Evolutionary conservation across 139 green algal species (phyloP).

Genomic region (Chlorella sp.): DNA sequence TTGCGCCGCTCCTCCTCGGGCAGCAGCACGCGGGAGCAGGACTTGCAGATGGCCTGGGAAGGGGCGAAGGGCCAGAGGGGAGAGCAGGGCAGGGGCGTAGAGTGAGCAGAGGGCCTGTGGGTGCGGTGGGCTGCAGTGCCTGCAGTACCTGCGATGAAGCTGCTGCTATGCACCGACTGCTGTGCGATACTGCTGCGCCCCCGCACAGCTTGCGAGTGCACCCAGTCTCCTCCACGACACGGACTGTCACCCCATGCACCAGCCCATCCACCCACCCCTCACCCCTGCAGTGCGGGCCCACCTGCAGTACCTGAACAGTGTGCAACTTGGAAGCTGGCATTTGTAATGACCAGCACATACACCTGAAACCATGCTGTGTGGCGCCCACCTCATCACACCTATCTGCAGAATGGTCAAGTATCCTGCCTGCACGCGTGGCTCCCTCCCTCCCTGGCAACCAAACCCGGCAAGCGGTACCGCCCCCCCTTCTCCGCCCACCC

Average conservation of each 20-base stretch:
- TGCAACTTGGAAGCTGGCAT: neutral
- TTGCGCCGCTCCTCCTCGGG: slow-evolving; percentile 71
- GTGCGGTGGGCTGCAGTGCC: neutral
- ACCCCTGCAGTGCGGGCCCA: too few relatives aligned
- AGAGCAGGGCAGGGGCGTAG: neutral
- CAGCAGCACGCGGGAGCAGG: slow-evolving; percentile 92
- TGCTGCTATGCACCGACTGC: too few relatives aligned
- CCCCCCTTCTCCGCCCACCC: neutral
- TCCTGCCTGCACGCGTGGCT: too few relatives aligned
- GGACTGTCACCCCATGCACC: neutral
- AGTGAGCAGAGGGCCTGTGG: neutral
- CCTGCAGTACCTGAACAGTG: neutral
- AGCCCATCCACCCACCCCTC: neutral
- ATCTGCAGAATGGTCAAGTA: too few relatives aligned
- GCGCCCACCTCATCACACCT: too few relatives aligned
- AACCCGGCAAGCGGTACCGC: too few relatives aligned
- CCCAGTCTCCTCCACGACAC: neutral
- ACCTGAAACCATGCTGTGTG: too few relatives aligned
- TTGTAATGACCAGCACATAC: too few relatives aligned
- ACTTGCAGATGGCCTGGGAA: slow-evolving; percentile 96
- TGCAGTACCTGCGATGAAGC: too few relatives aligned
- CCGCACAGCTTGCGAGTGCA: too few relatives aligned
- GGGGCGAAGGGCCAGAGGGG: neutral
- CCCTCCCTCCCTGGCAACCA: too few relatives aligned
- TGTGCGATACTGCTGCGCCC: too few relatives aligned